Evolutionary conservation across 495 filamentous ascomycete species (phyloP).

Genomic region (Usnea hakonensis): DNA sequence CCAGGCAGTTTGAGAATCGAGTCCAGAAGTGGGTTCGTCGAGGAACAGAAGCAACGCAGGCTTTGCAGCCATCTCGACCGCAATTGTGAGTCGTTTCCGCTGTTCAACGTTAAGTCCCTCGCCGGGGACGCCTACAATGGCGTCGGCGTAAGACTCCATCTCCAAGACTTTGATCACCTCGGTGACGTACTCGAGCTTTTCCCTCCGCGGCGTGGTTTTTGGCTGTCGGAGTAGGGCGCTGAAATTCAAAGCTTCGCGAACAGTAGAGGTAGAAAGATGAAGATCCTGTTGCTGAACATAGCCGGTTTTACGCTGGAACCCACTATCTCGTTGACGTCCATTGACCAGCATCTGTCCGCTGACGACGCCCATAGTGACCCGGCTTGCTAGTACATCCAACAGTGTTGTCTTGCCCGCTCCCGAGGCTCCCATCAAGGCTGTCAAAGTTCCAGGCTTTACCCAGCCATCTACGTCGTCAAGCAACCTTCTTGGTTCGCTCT

Average conservation of each 20-base stretch:
- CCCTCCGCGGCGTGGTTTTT: slow-evolving; percentile 52
- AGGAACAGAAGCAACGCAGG: slow-evolving; percentile 85
- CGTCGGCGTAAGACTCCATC: slow-evolving; percentile 83
- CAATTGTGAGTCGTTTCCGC: slow-evolving; percentile 80
- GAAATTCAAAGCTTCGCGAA: slow-evolving; percentile 75
- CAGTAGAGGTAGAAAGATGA: slow-evolving; percentile 76
- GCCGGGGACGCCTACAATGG: slow-evolving; percentile 77
- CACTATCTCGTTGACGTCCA: slow-evolving; percentile 62
- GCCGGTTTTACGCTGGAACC: slow-evolving; percentile 88
- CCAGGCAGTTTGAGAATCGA: slow-evolving; percentile 83
- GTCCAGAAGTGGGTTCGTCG: slow-evolving; percentile 79
- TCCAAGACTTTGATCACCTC: slow-evolving; percentile 85
- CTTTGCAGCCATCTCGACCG: slow-evolving; percentile 85
- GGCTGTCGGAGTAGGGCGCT: slow-evolving; percentile 81
- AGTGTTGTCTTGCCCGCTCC: slow-evolving; percentile 57
- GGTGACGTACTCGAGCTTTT: slow-evolving; percentile 82
- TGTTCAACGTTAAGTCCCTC: slow-evolving; percentile 93
- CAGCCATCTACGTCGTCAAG: slow-evolving; percentile 80
- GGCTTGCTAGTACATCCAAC: slow-evolving; percentile 52
- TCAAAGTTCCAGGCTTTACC: slow-evolving; percentile 85
- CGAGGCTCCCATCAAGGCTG: slow-evolving; percentile 55
- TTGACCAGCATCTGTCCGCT: slow-evolving; percentile 81
- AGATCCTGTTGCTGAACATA: slow-evolving; percentile 97
- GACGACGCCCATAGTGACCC: slow-evolving; percentile 80
- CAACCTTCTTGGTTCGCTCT: slow-evolving; percentile 63